A percentile compares a stretch with the other conserved stretches of the same genome.
phyloP scores from a whole-genome alignment of 169 alveolate genomes.

The Cryptosporidium viatorum region DNA sequence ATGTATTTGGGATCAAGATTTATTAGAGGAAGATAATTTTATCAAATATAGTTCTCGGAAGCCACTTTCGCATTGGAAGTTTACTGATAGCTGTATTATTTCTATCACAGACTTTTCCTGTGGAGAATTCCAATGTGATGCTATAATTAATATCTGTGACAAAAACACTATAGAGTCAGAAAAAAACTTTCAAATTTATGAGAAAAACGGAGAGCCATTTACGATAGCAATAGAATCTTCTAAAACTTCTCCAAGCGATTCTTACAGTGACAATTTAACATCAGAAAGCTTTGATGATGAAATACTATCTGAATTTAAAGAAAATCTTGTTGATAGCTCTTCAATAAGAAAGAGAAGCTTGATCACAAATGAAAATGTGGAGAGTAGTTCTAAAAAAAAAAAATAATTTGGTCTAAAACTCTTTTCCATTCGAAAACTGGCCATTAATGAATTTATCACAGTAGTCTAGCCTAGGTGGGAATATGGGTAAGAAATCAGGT shows the following conservation, averaged over 20 bases:
- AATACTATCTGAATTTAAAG: not conserved
- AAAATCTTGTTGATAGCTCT: not conserved
- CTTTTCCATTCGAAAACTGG: not conserved
- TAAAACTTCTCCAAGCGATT: not conserved
- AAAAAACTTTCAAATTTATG: not conserved
- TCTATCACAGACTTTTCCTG: slow-evolving; percentile 57
- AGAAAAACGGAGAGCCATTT: slow-evolving; percentile 14
- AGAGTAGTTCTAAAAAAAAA: not conserved
- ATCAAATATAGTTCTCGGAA: not conserved
- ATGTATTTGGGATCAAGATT: slow-evolving; percentile 74
- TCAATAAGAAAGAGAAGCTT: not conserved
- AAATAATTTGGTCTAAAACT: not conserved
- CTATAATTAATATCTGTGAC: not conserved
- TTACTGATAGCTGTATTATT: slow-evolving; percentile 17
- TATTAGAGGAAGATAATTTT: slow-evolving; percentile 21
- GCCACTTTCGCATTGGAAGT: slow-evolving; percentile 35
- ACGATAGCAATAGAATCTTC: not conserved
- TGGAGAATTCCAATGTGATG: slow-evolving; percentile 64
- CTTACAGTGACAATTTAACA: not conserved
- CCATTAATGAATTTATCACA: not conserved
- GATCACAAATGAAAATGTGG: not conserved
- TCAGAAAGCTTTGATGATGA: slow-evolving; percentile 18
- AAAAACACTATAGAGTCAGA: not conserved
- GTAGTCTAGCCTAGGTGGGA: slow-evolving; percentile 63
- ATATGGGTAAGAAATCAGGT: slow-evolving; percentile 64